Evolutionary conservation across 1,284 basidiomycete genomes (phyloP), one percentile per base, ranked within the genome.

Genomic region (Volvariella volvacea): DNA sequence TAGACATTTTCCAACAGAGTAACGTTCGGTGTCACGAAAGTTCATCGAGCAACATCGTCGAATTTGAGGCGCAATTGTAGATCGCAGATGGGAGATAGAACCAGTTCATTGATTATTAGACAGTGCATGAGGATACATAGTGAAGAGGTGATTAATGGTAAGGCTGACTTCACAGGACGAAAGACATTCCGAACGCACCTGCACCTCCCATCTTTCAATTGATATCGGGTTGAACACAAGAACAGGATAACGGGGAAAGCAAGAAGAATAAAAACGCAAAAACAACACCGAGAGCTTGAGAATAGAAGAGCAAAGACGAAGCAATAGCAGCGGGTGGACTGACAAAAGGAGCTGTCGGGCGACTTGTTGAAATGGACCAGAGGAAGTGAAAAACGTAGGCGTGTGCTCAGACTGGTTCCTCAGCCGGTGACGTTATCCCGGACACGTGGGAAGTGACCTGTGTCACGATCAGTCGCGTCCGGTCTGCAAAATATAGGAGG

Each of bases 21-120:
- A 40, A 22, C 42, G 30, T 4, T 9, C 22, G 16, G 20, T 33
- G 15, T 73, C 42, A 65, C 65, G 46, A 71, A 70, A 20, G 56
- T 65, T 52, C 52, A 54, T n/a, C n/a, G n/a, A n/a, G n/a, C n/a
- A 4, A 17, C 19, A 34, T 22, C 15, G 16, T 4, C 21, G 38
- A 19, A 20, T 16, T 41, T 16, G 39, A 25, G 12, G 12, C 31
- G 22, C 12, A 42, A 34, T 25, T 41, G 20, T 17, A 37, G 38
- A 46, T 42, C 30, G 47, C 41, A 39, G 33, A 17, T 38, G 39
- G 46, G 40, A 30, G n/a, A n/a, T n/a, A n/a, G n/a, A n/a, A n/a
- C n/a, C n/a, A n/a, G n/a, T n/a, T n/a, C n/a, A n/a, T n/a, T n/a
- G n/a, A n/a, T n/a, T n/a, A n/a, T n/a, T n/a, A n/a, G n/a, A n/a